Conservation (phyloP, 805 yeast genomes). For the Cyberlindnera nakhonratchasimensis region DNA sequence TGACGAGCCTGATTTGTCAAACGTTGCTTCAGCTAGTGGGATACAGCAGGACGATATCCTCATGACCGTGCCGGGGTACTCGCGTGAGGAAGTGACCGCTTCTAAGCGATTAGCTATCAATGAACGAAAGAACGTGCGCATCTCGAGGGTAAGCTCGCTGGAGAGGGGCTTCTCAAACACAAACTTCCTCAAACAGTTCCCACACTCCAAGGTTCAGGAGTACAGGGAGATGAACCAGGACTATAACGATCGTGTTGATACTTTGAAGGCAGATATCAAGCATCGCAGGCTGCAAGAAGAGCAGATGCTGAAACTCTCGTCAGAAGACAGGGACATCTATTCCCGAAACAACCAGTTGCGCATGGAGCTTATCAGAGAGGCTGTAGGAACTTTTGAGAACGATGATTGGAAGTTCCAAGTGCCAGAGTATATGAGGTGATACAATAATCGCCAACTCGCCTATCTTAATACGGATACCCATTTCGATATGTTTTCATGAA, state of each 20-base stretch:
- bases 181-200: constrained; percentile 18
- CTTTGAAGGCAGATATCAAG: constrained; percentile 7
- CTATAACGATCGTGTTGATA: constrained; percentile 11
- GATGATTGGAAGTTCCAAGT: constrained; percentile 14
- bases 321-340: constrained; percentile 1
- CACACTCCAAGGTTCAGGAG: constrained; percentile 16
- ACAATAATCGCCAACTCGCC: no score
- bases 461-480: no score
- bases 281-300: constrained; percentile 3
- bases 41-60: constrained; percentile 24
- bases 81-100: constrained; percentile 27
- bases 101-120: constrained; percentile 23
- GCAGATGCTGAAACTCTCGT: constrained; percentile 1
- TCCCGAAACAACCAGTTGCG: constrained; percentile 1
- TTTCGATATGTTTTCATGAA: no score
- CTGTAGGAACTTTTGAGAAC: constrained; percentile 4
- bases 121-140: constrained; percentile 26
- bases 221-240: constrained; percentile 21
- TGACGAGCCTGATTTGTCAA: constrained; percentile 26
- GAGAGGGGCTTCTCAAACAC: constrained; percentile 23
- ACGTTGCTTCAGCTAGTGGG: constrained; percentile 19
- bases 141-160: constrained; percentile 22
- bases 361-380: constrained; percentile 10
- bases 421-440: no score
- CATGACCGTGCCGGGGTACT: constrained; percentile 27